These are phyloP conservation scores for Blastobotrys malaysiensis DNA, from an alignment of 1,139 yeast genomes.

Conservation along the genomic window DNA sequence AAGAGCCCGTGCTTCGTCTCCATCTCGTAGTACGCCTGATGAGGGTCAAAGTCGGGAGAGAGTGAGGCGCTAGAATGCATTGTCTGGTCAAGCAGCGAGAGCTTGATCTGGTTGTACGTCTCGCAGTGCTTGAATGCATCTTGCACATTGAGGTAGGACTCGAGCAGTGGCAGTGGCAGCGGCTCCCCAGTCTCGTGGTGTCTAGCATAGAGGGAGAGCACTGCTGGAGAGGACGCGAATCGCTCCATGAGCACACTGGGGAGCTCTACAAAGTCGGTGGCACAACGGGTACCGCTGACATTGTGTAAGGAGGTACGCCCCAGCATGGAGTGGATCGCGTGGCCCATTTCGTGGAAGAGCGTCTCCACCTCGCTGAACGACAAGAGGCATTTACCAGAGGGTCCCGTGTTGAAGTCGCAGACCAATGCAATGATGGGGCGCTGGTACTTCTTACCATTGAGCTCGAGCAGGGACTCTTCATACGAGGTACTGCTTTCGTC, in stretches of 20 bases:
- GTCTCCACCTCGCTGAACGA: conserved; percentile 83
- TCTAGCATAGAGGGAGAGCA: conserved; percentile 63
- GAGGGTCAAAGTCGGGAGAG: conserved; percentile 43
- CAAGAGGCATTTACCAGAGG: conserved; percentile 42
- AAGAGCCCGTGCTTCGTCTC: conserved; percentile 44
- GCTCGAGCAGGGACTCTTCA: conserved; percentile 20
- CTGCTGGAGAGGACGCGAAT: conserved; percentile 78
- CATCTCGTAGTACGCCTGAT: conserved; percentile 56
- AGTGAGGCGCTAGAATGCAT: conserved; percentile 47
- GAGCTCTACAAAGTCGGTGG: conserved; percentile 92
- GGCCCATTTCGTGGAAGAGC: conserved; percentile 97
- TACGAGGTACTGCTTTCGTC: conserved; percentile 33
- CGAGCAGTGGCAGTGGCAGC: conserved; percentile 47
- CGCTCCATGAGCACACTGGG: conserved; percentile 95
- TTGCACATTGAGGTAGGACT: conserved; percentile 48
- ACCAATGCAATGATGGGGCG: conserved; percentile 85
- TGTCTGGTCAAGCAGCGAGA: conserved; percentile 84
- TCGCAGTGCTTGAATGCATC: conserved; percentile 63
- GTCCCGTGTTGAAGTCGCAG: conserved; percentile 58
- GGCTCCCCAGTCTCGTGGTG: conserved; percentile 68
- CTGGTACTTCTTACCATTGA: conserved; percentile 51
- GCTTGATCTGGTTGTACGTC: conserved; percentile 77
- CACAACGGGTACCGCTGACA: conserved; percentile 91
- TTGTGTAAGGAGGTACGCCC: conserved; percentile 88
- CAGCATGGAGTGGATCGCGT: conserved; percentile 96